These are phyloP conservation scores for Medicago arabica DNA, from an alignment of 306 rosid genomes.

Conservation along the genomic window DNA sequence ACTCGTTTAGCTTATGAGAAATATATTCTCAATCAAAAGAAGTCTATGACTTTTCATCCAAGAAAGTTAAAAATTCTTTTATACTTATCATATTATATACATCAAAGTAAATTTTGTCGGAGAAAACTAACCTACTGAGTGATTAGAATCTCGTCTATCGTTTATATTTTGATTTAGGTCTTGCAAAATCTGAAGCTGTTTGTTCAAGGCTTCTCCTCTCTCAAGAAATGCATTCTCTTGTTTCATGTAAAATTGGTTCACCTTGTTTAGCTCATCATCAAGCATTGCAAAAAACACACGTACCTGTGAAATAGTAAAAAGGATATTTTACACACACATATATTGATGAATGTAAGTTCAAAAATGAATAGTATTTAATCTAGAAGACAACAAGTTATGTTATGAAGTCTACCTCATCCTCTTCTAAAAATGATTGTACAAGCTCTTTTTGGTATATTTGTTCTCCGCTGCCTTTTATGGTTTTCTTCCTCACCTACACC, in stretches of 20 bases:
- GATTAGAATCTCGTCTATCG: conserved; percentile 54
- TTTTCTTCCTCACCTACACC: conserved; percentile 69
- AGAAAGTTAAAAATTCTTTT: too few species aligned
- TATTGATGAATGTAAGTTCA: neutral
- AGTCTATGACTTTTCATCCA: neutral
- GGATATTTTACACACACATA: neutral
- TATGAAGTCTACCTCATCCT: conserved; percentile 63
- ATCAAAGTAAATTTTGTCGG: too few species aligned
- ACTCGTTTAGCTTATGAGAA: too few species aligned
- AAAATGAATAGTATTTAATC: neutral
- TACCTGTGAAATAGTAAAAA: conserved; percentile 53
- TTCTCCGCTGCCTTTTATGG: conserved; percentile 47
- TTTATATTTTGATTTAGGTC: conserved; percentile 62
- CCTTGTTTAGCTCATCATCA: conserved; percentile 81
- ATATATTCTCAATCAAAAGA: too few species aligned
- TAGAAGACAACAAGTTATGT: neutral
- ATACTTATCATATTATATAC: too few species aligned
- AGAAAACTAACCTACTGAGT: conserved; percentile 46
- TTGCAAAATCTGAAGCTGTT: conserved; percentile 62
- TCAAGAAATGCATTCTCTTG: conserved; percentile 71
- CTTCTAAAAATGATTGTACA: conserved; percentile 77
- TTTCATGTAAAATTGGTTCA: conserved; percentile 68
- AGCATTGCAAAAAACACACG: conserved; percentile 62
- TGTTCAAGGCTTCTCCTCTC: conserved; percentile 66
- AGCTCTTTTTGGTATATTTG: conserved; percentile 79